Base-by-base conservation (phyloP, 345 rosid species). In the Eucalyptus pauciflora region DNA sequence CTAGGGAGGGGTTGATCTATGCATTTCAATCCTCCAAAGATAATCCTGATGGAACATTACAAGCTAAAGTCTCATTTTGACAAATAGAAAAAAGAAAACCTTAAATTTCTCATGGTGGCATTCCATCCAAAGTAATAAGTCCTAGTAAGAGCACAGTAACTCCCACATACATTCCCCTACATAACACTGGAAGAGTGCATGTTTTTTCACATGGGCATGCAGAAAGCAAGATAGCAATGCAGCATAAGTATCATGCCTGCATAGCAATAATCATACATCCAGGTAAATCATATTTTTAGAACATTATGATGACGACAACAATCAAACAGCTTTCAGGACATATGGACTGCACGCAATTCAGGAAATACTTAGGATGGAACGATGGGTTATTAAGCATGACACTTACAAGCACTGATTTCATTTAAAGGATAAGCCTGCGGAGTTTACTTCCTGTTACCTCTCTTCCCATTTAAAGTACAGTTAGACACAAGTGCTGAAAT, bases 401-500 rank as follows among this genome's bases (percentile, higher is more conserved):
- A 52, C 87, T 86, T 50, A 29, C 60, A 86, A 50, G 54, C 87
- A 50, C 31, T n/a, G 43, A 86, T 50, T 48, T 54, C 45, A 86
- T 76, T 76, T 76, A 2, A 76, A 76, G 48, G 85, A 76, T 41
- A 76, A 76, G 48, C 0, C 85, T 31, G 18, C 18, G 69, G 9
- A 79, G 83, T 60, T 81, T 51, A 88, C 13, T 50, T 45, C 22
- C 4, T 46, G 79, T 49, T 95, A 97, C 99, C 98, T 95, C 76
- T 94, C 88, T 91, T 93, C 86, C 92, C 95, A 90, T 92, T 94
- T 89, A 96, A 86, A 92, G 51, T 54, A 91, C 94, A 94, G 15
- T 92, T 91, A 88, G 99, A 94, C 88, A 95, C 93, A 60, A 94
- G 91, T 8, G 88, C 91, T 80, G 97, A 93, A 89, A 97, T 88